phyloP scores from a whole-genome alignment of 306 rosid genomes.

The Begonia masoniana region DNA sequence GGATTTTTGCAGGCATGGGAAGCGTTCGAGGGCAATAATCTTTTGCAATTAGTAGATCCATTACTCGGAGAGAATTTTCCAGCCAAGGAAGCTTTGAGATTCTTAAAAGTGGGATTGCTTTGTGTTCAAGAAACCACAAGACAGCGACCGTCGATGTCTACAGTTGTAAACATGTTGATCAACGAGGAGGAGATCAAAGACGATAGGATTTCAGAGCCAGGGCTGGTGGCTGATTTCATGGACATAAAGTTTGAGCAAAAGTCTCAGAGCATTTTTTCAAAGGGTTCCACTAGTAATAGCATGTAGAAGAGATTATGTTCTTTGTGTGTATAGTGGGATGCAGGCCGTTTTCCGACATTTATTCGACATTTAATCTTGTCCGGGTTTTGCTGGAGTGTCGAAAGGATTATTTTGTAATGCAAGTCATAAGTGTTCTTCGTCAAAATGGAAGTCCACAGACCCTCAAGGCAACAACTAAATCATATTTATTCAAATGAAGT shows the following conservation, averaged over 20 bases:
- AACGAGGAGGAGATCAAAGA: slow-evolving; percentile 18
- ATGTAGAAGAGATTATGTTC: background rate
- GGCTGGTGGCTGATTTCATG: slow-evolving; percentile 62
- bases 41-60: slow-evolving; percentile 45
- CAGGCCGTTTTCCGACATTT: too few species aligned
- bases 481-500: too few species aligned
- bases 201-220: slow-evolving; percentile 46
- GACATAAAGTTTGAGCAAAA: slow-evolving; percentile 32
- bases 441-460: too few species aligned
- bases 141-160: slow-evolving; percentile 58
- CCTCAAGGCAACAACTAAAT: too few species aligned
- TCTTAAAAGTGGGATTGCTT: slow-evolving; percentile 65
- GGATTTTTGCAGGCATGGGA: slow-evolving; percentile 60
- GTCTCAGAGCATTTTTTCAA: slow-evolving; percentile 22
- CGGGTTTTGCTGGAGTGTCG: too few species aligned
- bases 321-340: too few species aligned
- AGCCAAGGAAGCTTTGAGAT: slow-evolving; percentile 34
- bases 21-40: slow-evolving; percentile 27
- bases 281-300: slow-evolving; percentile 16
- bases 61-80: slow-evolving; percentile 26
- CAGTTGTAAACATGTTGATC: slow-evolving; percentile 31
- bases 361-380: too few species aligned
- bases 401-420: too few species aligned
- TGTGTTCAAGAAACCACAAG: slow-evolving; percentile 70
- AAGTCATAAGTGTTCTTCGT: too few species aligned